phyloP scores from a whole-genome alignment of 257 asterid genomes.

The Schizonepeta tenuifolia region DNA sequence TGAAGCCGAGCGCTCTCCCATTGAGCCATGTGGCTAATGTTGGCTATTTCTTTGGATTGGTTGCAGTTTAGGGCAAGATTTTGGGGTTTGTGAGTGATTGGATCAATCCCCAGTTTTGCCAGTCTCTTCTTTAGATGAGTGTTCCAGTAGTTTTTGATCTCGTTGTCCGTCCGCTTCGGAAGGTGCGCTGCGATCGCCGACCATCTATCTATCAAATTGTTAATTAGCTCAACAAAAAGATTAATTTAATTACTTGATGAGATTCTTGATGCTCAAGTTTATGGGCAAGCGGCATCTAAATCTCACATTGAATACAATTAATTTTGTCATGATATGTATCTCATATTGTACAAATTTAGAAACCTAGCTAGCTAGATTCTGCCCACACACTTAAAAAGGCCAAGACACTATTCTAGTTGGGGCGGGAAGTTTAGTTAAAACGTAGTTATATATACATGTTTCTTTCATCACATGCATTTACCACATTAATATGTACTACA shows the following conservation, averaged over 20 bases:
- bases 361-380: slow-evolving; percentile 6
- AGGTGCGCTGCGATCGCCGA: slow-evolving; percentile 24
- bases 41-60: slow-evolving; percentile 24
- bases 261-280: background rate
- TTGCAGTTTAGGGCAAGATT: background rate
- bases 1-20: slow-evolving; percentile 34
- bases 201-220: slow-evolving; percentile 15
- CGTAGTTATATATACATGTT: background rate
- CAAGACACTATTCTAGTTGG: background rate
- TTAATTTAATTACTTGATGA: too few species aligned
- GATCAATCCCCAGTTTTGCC: slow-evolving; percentile 25
- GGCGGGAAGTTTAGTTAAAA: background rate
- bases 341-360: background rate
- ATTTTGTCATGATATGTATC: background rate
- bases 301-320: background rate
- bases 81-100: slow-evolving; percentile 28
- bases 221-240: too few species aligned
- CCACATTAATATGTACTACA: background rate
- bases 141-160: slow-evolving; percentile 34
- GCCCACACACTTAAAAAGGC: background rate
- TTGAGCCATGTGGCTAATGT: slow-evolving; percentile 34
- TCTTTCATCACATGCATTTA: background rate
- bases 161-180: slow-evolving; percentile 28
- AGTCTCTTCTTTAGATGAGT: slow-evolving; percentile 31
- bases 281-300: background rate